Evolutionary conservation across 129 eudicot species (phyloP), one percentile per base, ranked within the genome.

Genomic region (Ambrosia artemisiifolia): DNA sequence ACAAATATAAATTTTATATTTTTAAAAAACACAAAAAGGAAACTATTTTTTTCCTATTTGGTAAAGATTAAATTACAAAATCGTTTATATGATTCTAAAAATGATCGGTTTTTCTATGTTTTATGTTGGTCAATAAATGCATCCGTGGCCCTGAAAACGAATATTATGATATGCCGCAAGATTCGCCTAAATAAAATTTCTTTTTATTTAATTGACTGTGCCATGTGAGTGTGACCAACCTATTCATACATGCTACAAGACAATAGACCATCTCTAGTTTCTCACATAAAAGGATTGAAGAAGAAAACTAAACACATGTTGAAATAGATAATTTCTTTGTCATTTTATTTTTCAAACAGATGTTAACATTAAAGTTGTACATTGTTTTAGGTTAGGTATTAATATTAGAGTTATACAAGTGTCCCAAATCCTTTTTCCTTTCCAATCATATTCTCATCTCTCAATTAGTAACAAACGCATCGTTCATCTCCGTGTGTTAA

Each of bases 161-260:
- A 60, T 72, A 59, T 59, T 24, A 44, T 72, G 68, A 72, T 43
- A 60, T 43, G 43, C 77, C 47, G 33, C 59, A 60, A 72, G 77
- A 72, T 72, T 60, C 69, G 48, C 59, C 77, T 60, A 72, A 72
- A 44, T 54, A 42, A 59, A 8, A 11, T 9, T 28, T 72, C 50
- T 72, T 59, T 59, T 72, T 53, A 72, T 72, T 46, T 42, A 59
- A 24, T 43, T 72, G 77, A 72, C 30, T 72, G 69, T 44, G 59
- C 69, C 76, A 72, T 24, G 28, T 24, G 28, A 24, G n/a, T 72
- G 76, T 72, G 76, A 72, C 76, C 76, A 36, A 72, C 69, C 60
- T 59, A 43, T 18, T 35, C 51, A 70, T 11, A 53, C 51, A 70
- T 11, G 35, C 69, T 59, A 72, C 68, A 30, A 60, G 47, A 64